Evolutionary conservation across 1,139 yeast genomes (phyloP).

Genomic region (Hanseniaspora uvarum): DNA sequence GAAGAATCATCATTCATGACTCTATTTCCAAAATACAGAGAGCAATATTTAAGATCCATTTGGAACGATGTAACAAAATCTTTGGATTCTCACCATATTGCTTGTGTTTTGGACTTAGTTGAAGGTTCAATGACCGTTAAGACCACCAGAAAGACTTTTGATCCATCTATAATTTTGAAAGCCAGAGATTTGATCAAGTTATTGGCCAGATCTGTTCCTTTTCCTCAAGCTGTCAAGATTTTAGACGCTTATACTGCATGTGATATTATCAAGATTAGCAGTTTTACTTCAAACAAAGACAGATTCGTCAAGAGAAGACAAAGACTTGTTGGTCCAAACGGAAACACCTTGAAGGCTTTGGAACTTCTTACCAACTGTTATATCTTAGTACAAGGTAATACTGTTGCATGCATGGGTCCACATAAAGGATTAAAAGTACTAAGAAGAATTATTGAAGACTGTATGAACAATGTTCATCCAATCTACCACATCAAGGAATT

Average conservation of each 20-base stretch:
- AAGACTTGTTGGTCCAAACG: constrained; percentile 91
- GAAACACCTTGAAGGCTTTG: constrained; percentile 89
- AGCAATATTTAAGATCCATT: constrained; percentile 71
- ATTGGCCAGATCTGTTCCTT: constrained; percentile 91
- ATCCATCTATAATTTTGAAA: constrained; percentile 86
- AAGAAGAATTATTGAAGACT: constrained; percentile 90
- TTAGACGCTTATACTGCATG: constrained; percentile 88
- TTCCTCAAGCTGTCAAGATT: constrained; percentile 89
- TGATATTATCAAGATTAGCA: constrained; percentile 92
- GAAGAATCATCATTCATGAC: constrained; percentile 95
- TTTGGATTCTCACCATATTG: constrained; percentile 60
- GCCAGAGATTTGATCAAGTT: constrained; percentile 91
- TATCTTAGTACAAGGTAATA: constrained; percentile 91
- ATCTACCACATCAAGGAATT: constrained; percentile 92
- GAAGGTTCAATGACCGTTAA: constrained; percentile 97
- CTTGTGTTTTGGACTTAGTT: constrained; percentile 76
- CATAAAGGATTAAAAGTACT: constrained; percentile 85
- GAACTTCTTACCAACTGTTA: constrained; percentile 89
- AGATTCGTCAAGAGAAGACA: constrained; percentile 93
- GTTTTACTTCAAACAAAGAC: constrained; percentile 78
- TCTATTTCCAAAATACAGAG: constrained; percentile 92
- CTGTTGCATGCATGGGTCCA: constrained; percentile 97
- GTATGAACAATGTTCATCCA: constrained; percentile 94
- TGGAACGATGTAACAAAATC: constrained; percentile 91
- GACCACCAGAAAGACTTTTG: constrained; percentile 89